Evolutionary conservation across 768 basidiomycete species (phyloP).

Genomic region (Candolleomyces aberdarensis): DNA sequence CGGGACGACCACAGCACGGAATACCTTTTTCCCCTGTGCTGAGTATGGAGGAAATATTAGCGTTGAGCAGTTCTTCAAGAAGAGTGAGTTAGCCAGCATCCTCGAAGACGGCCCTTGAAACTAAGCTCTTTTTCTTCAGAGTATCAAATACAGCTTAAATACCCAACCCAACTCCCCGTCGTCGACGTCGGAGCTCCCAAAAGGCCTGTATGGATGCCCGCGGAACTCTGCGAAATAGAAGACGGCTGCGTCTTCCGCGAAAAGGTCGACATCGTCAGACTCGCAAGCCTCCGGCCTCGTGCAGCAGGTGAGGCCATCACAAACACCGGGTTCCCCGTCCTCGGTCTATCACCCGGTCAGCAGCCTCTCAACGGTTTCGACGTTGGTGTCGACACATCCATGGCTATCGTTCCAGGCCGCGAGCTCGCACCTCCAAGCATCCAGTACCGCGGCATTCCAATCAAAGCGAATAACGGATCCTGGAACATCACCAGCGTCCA

Average conservation of each 20-base stretch:
- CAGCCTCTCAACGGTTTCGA: conserved; percentile 53
- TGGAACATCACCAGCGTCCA: conserved; percentile 79
- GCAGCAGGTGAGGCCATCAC: conserved; percentile 57
- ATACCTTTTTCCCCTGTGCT: conserved; percentile 16
- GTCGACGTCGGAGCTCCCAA: conserved; percentile 39
- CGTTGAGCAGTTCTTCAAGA: conserved; percentile 58
- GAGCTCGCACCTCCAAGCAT: conserved; percentile 59
- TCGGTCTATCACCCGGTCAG: conserved; percentile 42
- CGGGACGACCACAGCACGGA: conserved; percentile 15
- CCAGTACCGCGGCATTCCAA: conserved; percentile 44
- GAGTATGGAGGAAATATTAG: conserved; percentile 42
- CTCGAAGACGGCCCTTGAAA: neutral
- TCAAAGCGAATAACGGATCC: conserved; percentile 51
- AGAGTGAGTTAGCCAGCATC: conserved; percentile 38
- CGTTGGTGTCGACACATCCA: conserved; percentile 49
- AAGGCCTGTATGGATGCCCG: conserved; percentile 43
- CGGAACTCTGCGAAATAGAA: conserved; percentile 64
- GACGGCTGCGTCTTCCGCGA: conserved; percentile 57
- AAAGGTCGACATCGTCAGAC: conserved; percentile 60
- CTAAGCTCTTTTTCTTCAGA: conserved; percentile 24
- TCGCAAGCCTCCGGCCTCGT: conserved; percentile 59
- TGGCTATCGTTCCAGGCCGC: conserved; percentile 64
- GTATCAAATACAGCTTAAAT: conserved; percentile 47
- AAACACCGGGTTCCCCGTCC: conserved; percentile 47
- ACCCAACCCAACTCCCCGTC: conserved; percentile 45